A percentile compares a stretch with the other conserved stretches of the same genome.
Evolutionary conservation across 2,329 filamentous ascomycete genomes (phyloP).

Genomic region (Fusarium xyrophilum): DNA sequence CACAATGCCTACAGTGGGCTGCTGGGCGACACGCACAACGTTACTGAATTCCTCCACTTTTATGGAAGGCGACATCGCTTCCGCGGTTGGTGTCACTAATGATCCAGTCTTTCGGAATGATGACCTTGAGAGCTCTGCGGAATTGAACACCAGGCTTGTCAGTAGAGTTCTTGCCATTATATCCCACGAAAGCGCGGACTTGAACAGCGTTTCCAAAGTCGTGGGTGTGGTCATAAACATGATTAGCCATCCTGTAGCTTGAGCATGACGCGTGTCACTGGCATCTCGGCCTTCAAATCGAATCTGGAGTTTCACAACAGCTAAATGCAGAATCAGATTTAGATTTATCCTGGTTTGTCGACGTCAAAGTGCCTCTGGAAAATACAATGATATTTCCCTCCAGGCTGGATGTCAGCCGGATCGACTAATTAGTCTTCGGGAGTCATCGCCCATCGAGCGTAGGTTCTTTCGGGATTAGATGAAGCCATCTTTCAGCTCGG

Average conservation of each 20-base stretch:
- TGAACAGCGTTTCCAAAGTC: background rate
- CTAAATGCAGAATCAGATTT: rapidly evolving
- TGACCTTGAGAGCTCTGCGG: background rate
- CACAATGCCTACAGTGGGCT: rapidly evolving
- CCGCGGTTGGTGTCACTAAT: background rate
- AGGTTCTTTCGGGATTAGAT: background rate
- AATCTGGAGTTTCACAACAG: background rate
- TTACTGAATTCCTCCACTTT: background rate
- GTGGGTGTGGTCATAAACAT: background rate
- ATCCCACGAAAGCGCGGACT: background rate
- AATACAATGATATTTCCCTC: background rate
- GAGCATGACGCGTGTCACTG: background rate
- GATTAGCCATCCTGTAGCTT: background rate
- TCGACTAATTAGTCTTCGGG: background rate
- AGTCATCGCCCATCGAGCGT: background rate
- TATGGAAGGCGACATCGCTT: background rate
- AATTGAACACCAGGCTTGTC: background rate
- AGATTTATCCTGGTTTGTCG: rapidly evolving
- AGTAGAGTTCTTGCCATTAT: background rate
- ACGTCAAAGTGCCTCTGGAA: rapidly evolving
- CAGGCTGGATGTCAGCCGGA: background rate
- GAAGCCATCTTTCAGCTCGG: background rate
- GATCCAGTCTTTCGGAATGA: background rate
- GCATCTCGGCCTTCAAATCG: background rate
- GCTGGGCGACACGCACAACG: background rate